Evolutionary conservation across 495 filamentous ascomycete species (phyloP).

Genomic region (Recurvomyces mirabilis): DNA sequence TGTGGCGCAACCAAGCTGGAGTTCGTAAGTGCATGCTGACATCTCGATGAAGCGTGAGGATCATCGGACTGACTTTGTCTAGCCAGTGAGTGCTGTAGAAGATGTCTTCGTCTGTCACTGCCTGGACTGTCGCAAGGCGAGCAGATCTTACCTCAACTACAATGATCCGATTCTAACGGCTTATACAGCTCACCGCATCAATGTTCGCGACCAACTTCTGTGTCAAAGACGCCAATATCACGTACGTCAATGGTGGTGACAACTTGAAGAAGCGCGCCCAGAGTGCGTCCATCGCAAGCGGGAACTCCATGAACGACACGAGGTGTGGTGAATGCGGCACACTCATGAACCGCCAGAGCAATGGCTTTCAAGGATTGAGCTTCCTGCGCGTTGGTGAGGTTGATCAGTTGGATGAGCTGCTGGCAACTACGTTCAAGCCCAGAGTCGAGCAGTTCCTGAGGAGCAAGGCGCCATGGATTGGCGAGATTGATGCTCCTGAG

Average conservation of each 20-base stretch:
- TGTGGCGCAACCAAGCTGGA: neutral
- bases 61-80: neutral
- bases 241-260: constrained; percentile 36
- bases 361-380: constrained; percentile 27
- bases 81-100: constrained; percentile 26
- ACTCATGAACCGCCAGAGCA: constrained; percentile 39
- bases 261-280: constrained; percentile 33
- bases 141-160: too few species aligned
- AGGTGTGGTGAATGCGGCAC: constrained; percentile 43
- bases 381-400: constrained; percentile 7
- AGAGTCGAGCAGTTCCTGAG: too few species aligned
- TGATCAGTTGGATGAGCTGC: too few species aligned
- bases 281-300: constrained; percentile 29
- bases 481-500: too few species aligned
- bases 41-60: neutral
- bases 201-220: constrained; percentile 47
- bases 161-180: too few species aligned
- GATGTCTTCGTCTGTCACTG: constrained; percentile 45
- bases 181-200: constrained; percentile 46
- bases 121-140: constrained; percentile 44
- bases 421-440: too few species aligned
- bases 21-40: neutral
- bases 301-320: constrained; percentile 40
- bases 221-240: constrained; percentile 32
- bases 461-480: too few species aligned